Conservation (phyloP, 1,139 yeast genomes). For the Cylindricascospora bacillispora region DNA sequence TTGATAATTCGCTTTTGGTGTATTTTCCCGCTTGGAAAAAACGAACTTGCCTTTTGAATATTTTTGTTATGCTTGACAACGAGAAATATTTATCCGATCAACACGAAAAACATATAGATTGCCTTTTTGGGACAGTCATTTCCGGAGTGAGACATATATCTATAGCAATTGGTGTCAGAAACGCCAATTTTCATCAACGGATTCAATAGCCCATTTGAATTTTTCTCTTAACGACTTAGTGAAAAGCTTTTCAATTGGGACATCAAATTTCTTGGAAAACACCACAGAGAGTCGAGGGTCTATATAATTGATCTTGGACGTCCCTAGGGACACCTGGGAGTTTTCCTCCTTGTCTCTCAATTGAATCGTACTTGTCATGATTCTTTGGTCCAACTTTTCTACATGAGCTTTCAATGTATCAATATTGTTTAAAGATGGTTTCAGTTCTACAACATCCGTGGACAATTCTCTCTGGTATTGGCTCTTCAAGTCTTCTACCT, state of each 20-base stretch:
- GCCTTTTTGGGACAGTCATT: too few relatives aligned
- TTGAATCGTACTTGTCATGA: constrained; percentile 55
- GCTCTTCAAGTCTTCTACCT: constrained; percentile 41
- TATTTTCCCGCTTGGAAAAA: too few relatives aligned
- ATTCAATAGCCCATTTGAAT: constrained; percentile 92
- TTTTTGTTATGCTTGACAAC: neutral
- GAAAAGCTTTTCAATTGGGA: constrained; percentile 85
- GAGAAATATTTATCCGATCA: neutral
- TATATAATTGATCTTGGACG: constrained; percentile 87
- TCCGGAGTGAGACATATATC: too few relatives aligned
- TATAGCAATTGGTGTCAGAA: constrained; percentile 31
- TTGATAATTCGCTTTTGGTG: too few relatives aligned
- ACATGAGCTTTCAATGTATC: constrained; percentile 69
- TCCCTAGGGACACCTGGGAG: constrained; percentile 84
- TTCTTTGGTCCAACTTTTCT: constrained; percentile 60
- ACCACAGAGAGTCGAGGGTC: constrained; percentile 89
- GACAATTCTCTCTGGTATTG: constrained; percentile 49
- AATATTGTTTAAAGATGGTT: constrained; percentile 37
- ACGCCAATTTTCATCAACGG: constrained; percentile 80
- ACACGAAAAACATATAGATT: neutral
- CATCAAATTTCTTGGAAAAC: constrained; percentile 74
- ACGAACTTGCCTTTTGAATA: too few relatives aligned
- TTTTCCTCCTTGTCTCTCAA: constrained; percentile 88
- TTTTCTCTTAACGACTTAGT: constrained; percentile 86
- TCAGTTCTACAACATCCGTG: constrained; percentile 47